Conservation (phyloP, 2,329 filamentous ascomycete genomes). For the Arthrobotrys musiformis region DNA sequence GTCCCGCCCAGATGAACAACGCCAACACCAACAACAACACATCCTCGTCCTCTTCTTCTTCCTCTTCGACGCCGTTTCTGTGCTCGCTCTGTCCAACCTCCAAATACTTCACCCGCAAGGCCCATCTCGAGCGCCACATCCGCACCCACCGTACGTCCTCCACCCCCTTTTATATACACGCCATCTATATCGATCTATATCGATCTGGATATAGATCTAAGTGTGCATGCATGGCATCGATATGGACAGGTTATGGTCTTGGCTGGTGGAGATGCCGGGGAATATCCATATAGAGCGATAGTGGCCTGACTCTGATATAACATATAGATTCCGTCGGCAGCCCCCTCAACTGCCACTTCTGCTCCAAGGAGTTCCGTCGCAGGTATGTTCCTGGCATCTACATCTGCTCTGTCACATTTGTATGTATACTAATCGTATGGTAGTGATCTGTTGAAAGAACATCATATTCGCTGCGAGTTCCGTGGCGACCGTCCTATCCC, state of each 20-base stretch:
- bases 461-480: constrained; percentile 54
- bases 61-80: constrained; percentile 17
- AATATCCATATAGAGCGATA: constrained; percentile 42
- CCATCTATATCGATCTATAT: background rate
- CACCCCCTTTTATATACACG: background rate
- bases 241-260: background rate
- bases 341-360: constrained; percentile 51
- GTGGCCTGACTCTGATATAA: constrained; percentile 28
- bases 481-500: constrained; percentile 53
- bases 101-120: constrained; percentile 52
- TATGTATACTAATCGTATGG: background rate
- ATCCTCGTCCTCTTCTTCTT: constrained; percentile 13
- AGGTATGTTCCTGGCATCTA: constrained; percentile 25
- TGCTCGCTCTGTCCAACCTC: constrained; percentile 36
- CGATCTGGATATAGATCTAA: constrained; percentile 1
- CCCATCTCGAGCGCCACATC: constrained; percentile 51
- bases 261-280: background rate
- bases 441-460: constrained; percentile 49
- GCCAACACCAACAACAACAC: constrained; percentile 33
- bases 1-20: constrained; percentile 19
- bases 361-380: constrained; percentile 48
- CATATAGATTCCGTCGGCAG: constrained; percentile 46
- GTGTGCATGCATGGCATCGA: background rate
- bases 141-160: constrained; percentile 41
- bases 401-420: no score